phyloP scores from a whole-genome alignment of 2,329 filamentous ascomycete species.

The Claviceps pazoutovae region DNA sequence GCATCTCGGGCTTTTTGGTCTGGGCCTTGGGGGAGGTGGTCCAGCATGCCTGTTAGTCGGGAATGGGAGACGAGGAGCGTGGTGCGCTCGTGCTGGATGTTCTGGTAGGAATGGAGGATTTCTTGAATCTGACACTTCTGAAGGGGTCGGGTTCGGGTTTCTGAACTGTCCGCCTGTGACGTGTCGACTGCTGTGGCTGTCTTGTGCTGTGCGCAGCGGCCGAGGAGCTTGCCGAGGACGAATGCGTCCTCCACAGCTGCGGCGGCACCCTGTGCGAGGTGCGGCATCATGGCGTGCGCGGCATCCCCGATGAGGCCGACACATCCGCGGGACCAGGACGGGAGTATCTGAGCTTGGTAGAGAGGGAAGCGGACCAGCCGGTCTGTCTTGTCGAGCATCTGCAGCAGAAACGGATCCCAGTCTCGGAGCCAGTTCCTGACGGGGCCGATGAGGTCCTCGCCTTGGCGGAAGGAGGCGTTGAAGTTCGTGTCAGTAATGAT shows the following conservation, averaged over 20 bases:
- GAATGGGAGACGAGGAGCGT: constrained; percentile 5
- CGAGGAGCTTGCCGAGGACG: constrained; percentile 16
- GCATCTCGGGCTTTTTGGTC: constrained; percentile 6
- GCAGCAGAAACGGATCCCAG: constrained; percentile 5
- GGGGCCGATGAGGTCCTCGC: background rate
- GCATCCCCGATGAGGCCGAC: constrained; percentile 10
- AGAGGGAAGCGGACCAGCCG: constrained; percentile 6
- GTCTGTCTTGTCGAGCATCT: constrained; percentile 2
- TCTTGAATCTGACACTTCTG: background rate
- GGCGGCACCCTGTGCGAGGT: constrained; percentile 15
- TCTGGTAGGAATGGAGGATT: constrained; percentile 4
- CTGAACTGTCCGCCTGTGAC: too few species aligned
- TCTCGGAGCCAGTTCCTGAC: background rate
- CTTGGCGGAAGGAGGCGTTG: background rate
- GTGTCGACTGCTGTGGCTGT: background rate
- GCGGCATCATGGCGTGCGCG: constrained; percentile 11
- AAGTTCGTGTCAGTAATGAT: background rate
- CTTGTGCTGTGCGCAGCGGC: constrained; percentile 1
- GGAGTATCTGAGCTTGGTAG: constrained; percentile 3
- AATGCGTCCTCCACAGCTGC: constrained; percentile 14
- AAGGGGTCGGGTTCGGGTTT: background rate
- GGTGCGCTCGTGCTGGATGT: constrained; percentile 4
- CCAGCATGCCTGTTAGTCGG: constrained; percentile 1
- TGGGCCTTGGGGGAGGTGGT: constrained; percentile 3
- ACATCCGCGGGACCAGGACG: constrained; percentile 4